These are phyloP conservation scores for Apium graveolens DNA, from an alignment of 129 eudicot species.

Conservation along the genomic window DNA sequence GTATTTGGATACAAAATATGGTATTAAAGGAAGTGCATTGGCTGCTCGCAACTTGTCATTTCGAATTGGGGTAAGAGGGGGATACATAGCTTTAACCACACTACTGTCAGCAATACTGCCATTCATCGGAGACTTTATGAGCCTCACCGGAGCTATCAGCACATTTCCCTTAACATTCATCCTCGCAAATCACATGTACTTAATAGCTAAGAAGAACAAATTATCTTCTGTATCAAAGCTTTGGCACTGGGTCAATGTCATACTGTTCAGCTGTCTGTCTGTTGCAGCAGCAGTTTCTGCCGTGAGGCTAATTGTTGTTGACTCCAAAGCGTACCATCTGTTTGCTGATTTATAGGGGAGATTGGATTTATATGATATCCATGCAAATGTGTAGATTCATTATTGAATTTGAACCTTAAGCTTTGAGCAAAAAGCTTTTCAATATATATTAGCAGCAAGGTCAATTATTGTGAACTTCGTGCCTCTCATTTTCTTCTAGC, in stretches of 20 bases:
- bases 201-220: conserved; percentile 51
- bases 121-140: conserved; percentile 94
- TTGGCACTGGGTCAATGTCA: conserved; percentile 91
- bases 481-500: not conserved
- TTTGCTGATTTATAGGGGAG: conserved; percentile 62
- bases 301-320: conserved; percentile 60
- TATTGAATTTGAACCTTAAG: not conserved
- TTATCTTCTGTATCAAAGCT: conserved; percentile 28
- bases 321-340: conserved; percentile 55
- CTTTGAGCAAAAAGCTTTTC: not conserved
- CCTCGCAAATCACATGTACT: conserved; percentile 94
- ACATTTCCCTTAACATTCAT: conserved; percentile 94
- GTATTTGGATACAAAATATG: conserved; percentile 69
- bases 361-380: not conserved
- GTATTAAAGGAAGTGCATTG: conserved; percentile 58
- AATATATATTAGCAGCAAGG: not conserved
- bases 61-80: conserved; percentile 63
- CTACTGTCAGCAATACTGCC: conserved; percentile 73
- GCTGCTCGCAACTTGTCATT: conserved; percentile 47
- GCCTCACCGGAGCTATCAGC: conserved; percentile 85
- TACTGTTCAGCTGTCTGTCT: conserved; percentile 50
- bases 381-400: not conserved
- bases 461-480: not conserved
- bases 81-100: conserved; percentile 54
- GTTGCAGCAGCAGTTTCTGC: conserved; percentile 72